Evolutionary conservation across 495 filamentous ascomycete species (phyloP).

Genomic region (Acidomyces sp.): DNA sequence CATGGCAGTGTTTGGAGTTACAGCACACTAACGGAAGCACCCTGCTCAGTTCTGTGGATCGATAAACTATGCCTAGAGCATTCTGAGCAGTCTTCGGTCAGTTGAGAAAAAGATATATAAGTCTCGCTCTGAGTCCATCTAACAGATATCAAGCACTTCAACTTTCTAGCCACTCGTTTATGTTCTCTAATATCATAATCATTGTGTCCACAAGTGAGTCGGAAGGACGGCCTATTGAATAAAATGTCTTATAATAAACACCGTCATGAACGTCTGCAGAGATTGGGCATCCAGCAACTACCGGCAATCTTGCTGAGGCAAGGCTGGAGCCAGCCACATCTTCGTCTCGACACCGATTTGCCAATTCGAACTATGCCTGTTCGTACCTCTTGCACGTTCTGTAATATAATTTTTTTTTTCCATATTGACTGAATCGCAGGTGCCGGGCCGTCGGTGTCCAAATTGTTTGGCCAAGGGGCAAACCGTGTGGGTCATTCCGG

Average conservation of each 20-base stretch:
- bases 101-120: too few species aligned
- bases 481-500: conserved; percentile 31
- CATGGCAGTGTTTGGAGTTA: too few species aligned
- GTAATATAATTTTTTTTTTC: background rate
- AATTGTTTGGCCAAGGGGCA: conserved; percentile 24
- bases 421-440: conserved; percentile 10
- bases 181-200: too few species aligned
- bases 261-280: conserved; percentile 14
- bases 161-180: too few species aligned
- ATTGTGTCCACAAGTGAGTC: too few species aligned
- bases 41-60: too few species aligned
- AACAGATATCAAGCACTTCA: too few species aligned
- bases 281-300: conserved; percentile 16
- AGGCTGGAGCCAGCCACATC: conserved; percentile 3
- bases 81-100: too few species aligned
- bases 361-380: conserved; percentile 18
- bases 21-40: too few species aligned
- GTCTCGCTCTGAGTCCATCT: too few species aligned
- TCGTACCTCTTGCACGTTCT: background rate
- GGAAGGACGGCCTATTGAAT: too few species aligned
- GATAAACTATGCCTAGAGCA: too few species aligned
- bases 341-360: conserved; percentile 1
- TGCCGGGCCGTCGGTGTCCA: conserved; percentile 28
- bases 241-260: conserved; percentile 20
- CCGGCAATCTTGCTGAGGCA: background rate